Percentiles rank a stretch among this genome's conserved stretches.
These are phyloP conservation scores for Macroventuria anomochaeta DNA, from an alignment of 2,329 filamentous ascomycete species.

Conservation along the genomic window DNA sequence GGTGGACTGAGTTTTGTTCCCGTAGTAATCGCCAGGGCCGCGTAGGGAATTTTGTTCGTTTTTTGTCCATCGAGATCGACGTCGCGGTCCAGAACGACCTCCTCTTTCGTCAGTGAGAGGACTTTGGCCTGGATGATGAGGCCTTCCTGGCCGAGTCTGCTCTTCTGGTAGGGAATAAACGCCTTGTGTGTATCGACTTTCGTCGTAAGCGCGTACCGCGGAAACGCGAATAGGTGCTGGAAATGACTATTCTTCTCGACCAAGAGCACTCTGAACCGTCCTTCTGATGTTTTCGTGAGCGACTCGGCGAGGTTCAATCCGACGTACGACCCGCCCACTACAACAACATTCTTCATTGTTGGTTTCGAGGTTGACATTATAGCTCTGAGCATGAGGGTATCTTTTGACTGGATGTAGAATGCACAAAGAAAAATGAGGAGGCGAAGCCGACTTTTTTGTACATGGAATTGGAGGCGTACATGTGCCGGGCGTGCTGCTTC, in stretches of 20 bases:
- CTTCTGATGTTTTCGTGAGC: conserved; percentile 10
- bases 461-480: background rate
- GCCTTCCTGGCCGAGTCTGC: conserved; percentile 21
- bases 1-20: conserved; percentile 51
- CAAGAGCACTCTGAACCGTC: conserved; percentile 59
- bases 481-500: conserved; percentile 6
- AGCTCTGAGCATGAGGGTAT: conserved; percentile 5
- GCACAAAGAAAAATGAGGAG: background rate
- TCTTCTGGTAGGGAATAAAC: conserved; percentile 64
- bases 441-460: conserved; percentile 5
- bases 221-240: conserved; percentile 66
- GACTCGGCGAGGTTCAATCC: conserved; percentile 16
- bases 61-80: conserved; percentile 43
- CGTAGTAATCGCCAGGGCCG: conserved; percentile 65
- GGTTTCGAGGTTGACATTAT: background rate
- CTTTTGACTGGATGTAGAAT: background rate
- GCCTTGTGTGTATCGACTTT: conserved; percentile 62
- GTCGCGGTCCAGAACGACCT: conserved; percentile 50
- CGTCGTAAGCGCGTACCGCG: conserved; percentile 63
- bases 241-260: conserved; percentile 68
- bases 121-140: conserved; percentile 52
- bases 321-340: conserved; percentile 19
- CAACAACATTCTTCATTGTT: conserved; percentile 11
- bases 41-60: conserved; percentile 54
- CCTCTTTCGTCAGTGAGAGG: conserved; percentile 44